phyloP scores from a whole-genome alignment of 768 basidiomycete genomes.

The Megacollybia marginata region DNA sequence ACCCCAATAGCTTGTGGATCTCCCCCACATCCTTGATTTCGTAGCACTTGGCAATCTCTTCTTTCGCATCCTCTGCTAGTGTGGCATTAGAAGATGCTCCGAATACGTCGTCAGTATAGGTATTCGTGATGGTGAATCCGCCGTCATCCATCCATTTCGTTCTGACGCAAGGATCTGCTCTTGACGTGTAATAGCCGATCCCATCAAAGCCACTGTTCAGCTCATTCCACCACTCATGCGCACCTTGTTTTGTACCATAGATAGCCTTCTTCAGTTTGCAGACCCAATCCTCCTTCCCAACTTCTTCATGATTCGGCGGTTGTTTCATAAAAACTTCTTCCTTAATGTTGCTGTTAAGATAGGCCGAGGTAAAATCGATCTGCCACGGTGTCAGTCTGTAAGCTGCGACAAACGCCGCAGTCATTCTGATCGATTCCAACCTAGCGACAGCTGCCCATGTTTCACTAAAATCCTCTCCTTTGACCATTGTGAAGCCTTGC shows the following conservation, averaged over 20 bases:
- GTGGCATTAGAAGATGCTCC: constrained; percentile 5
- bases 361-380: constrained; percentile 14
- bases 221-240: constrained; percentile 1
- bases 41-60: constrained; percentile 4
- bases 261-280: background rate
- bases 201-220: background rate
- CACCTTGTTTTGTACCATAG: background rate
- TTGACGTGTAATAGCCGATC: constrained; percentile 10
- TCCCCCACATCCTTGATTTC: background rate
- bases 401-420: constrained; percentile 15
- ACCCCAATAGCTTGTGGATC: background rate
- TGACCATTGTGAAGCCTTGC: constrained; percentile 24
- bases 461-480: constrained; percentile 25
- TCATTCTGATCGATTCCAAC: constrained; percentile 8
- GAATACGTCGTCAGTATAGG: constrained; percentile 10
- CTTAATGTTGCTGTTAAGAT: constrained; percentile 16
- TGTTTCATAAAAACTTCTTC: constrained; percentile 18
- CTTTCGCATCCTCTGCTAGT: constrained; percentile 5
- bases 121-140: constrained; percentile 3
- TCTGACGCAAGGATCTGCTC: constrained; percentile 13
- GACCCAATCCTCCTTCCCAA: background rate
- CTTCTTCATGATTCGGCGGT: constrained; percentile 7
- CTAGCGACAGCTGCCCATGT: constrained; percentile 15
- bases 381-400: background rate
- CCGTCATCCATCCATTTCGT: background rate